Conservation (phyloP, 768 basidiomycete genomes). For the Butyriboletus loyo region DNA sequence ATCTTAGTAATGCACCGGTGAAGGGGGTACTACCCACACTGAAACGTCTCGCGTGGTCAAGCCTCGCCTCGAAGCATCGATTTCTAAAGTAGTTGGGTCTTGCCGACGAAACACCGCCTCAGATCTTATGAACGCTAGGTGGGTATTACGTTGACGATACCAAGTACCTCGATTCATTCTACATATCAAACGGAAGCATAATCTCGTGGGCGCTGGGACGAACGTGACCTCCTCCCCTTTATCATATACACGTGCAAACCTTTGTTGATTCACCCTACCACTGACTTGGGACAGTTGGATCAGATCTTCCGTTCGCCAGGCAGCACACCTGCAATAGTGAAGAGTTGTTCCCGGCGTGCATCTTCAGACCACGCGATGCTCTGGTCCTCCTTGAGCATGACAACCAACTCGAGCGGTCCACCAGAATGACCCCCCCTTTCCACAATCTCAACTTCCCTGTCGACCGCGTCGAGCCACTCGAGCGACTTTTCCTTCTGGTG, state of each 20-base stretch:
- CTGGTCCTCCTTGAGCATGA: slow-evolving; percentile 51
- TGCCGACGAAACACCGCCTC: too few relatives aligned
- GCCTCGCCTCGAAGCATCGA: slow-evolving; percentile 9
- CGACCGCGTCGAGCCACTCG: slow-evolving; percentile 52
- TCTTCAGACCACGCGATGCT: slow-evolving; percentile 56
- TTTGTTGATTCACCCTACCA: neutral
- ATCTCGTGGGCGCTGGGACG: neutral
- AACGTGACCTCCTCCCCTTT: neutral
- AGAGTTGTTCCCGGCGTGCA: slow-evolving; percentile 42
- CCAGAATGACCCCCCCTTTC: slow-evolving; percentile 32
- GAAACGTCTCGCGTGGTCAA: slow-evolving; percentile 10
- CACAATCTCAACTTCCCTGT: slow-evolving; percentile 41
- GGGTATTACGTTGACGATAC: neutral
- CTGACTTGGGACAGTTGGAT: neutral
- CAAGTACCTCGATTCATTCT: neutral
- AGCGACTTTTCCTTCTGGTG: slow-evolving; percentile 52
- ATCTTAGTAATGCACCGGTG: neutral
- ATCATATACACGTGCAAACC: neutral
- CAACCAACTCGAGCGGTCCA: slow-evolving; percentile 35
- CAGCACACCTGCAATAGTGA: slow-evolving; percentile 39
- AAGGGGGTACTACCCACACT: neutral
- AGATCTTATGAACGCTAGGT: neutral
- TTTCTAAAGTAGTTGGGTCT: slow-evolving; percentile 6
- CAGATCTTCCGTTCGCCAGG: slow-evolving; percentile 16
- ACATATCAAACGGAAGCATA: neutral